phyloP scores from a whole-genome alignment of 2,329 filamentous ascomycete species.

The Epichloe gansuensis region DNA sequence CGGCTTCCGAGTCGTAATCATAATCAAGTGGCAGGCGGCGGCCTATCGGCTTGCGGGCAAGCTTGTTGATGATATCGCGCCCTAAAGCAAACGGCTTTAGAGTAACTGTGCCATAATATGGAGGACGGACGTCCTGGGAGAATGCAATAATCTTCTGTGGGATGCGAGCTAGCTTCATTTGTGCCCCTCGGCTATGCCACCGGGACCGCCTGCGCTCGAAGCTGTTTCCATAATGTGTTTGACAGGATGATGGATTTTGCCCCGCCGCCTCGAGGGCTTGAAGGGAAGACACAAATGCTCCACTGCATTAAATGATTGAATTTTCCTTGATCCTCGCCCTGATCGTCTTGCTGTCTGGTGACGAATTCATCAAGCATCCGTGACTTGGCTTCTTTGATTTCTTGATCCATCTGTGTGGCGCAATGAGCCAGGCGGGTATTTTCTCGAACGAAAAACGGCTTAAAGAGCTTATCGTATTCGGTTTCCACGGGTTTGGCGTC shows the following conservation, averaged over 20 bases:
- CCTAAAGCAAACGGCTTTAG: slow-evolving; percentile 37
- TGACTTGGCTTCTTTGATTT: slow-evolving; percentile 40
- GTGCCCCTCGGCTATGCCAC: slow-evolving; percentile 23
- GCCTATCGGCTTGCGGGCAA: slow-evolving; percentile 42
- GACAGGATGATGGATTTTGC: slow-evolving; percentile 39
- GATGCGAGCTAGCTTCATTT: slow-evolving; percentile 35
- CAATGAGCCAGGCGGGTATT: slow-evolving; percentile 58
- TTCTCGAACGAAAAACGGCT: slow-evolving; percentile 68
- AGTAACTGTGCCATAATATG: slow-evolving; percentile 64
- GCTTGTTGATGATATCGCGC: slow-evolving; percentile 31
- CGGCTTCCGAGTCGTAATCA: slow-evolving; percentile 76
- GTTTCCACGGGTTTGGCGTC: slow-evolving; percentile 20
- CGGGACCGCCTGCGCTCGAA: slow-evolving; percentile 25
- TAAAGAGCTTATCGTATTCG: slow-evolving; percentile 59
- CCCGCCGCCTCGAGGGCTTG: slow-evolving; percentile 29
- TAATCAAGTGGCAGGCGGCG: slow-evolving; percentile 57
- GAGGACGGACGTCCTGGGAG: slow-evolving; percentile 52
- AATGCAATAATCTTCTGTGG: slow-evolving; percentile 53
- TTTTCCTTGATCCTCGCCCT: slow-evolving; percentile 13
- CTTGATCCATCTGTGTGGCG: slow-evolving; percentile 44
- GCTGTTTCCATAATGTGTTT: slow-evolving; percentile 48
- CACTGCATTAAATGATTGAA: slow-evolving; percentile 30
- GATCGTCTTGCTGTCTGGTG: slow-evolving; percentile 32
- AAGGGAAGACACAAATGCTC: slow-evolving; percentile 34
- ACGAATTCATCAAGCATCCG: slow-evolving; percentile 41